Conservation (phyloP, 2,329 filamentous ascomycete genomes). For the Aspergillus cejpii region DNA sequence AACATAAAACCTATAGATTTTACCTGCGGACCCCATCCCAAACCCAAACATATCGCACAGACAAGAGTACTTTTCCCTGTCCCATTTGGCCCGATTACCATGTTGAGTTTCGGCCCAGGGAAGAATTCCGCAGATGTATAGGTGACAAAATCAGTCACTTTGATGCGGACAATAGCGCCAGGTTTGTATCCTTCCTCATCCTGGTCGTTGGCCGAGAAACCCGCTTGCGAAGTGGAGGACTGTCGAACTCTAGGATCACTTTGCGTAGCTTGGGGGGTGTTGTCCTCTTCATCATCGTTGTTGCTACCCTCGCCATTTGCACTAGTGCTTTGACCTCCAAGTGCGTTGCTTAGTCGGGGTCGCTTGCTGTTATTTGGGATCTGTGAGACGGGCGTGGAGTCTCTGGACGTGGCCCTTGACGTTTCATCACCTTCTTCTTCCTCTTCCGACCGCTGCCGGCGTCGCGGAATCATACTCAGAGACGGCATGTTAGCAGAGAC, state of each 20-base stretch:
- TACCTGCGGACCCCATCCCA: conserved; percentile 70
- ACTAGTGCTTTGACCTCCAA: conserved; percentile 1
- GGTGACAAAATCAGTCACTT: conserved; percentile 84
- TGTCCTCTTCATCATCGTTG: neutral
- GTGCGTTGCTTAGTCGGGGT: conserved; percentile 17
- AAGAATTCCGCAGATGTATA: conserved; percentile 89
- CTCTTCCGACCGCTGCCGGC: conserved; percentile 25
- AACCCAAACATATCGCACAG: conserved; percentile 87
- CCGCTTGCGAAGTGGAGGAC: neutral
- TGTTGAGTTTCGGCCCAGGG: conserved; percentile 87
- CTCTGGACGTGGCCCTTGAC: conserved; percentile 11
- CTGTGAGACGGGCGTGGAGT: conserved; percentile 20
- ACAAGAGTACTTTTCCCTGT: conserved; percentile 97
- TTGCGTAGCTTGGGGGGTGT: neutral
- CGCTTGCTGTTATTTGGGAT: conserved; percentile 30
- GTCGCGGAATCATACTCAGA: conserved; percentile 20
- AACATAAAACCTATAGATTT: conserved; percentile 9
- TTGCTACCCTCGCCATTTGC: neutral
- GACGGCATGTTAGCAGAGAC: conserved; percentile 24
- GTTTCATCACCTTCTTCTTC: conserved; percentile 23
- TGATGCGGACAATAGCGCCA: conserved; percentile 83
- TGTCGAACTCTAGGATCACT: neutral
- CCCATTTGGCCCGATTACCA: conserved; percentile 98
- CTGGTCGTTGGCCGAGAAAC: conserved; percentile 1
- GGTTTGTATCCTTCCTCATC: conserved; percentile 41